These are phyloP conservation scores for Pseudogymnoascus sp. DNA, from an alignment of 2,329 filamentous ascomycete genomes.

Conservation along the genomic window DNA sequence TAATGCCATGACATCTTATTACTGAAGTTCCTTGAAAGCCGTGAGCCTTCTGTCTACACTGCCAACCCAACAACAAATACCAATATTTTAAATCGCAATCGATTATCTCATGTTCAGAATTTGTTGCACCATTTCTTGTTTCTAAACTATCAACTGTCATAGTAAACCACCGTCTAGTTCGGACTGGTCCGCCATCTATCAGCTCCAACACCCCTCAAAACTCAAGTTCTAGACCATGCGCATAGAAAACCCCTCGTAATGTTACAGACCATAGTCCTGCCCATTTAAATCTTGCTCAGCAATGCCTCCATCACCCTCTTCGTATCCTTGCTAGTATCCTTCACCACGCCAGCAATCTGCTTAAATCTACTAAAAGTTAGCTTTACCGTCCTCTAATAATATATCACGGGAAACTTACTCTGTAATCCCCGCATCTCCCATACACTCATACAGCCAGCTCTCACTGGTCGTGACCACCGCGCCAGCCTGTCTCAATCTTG, in stretches of 20 bases:
- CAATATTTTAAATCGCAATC: not conserved
- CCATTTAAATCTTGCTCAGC: slow-evolving; percentile 57
- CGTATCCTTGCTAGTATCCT: slow-evolving; percentile 66
- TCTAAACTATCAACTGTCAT: not conserved
- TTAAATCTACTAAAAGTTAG: slow-evolving; percentile 48
- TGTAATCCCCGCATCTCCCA: slow-evolving; percentile 70
- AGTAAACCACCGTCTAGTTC: not conserved
- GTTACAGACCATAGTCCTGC: slow-evolving; percentile 1
- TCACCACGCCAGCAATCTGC: slow-evolving; percentile 67
- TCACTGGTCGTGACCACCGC: slow-evolving; percentile 80
- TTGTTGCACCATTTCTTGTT: not conserved
- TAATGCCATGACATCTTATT: not conserved
- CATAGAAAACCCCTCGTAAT: not conserved
- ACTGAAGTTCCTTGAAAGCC: not conserved
- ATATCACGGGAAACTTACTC: slow-evolving; percentile 36
- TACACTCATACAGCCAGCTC: slow-evolving; percentile 80
- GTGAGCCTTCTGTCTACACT: not conserved
- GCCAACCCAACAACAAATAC: not conserved
- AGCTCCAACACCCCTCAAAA: not conserved
- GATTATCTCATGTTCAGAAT: not conserved
- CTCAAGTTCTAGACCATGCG: not conserved
- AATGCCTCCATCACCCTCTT: slow-evolving; percentile 61
- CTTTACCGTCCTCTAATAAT: slow-evolving; percentile 10
- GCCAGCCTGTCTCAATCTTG: slow-evolving; percentile 67
- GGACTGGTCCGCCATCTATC: not conserved